Base-by-base conservation (phyloP, 768 basidiomycete genomes). In the Xanthoconium stramineum region DNA sequence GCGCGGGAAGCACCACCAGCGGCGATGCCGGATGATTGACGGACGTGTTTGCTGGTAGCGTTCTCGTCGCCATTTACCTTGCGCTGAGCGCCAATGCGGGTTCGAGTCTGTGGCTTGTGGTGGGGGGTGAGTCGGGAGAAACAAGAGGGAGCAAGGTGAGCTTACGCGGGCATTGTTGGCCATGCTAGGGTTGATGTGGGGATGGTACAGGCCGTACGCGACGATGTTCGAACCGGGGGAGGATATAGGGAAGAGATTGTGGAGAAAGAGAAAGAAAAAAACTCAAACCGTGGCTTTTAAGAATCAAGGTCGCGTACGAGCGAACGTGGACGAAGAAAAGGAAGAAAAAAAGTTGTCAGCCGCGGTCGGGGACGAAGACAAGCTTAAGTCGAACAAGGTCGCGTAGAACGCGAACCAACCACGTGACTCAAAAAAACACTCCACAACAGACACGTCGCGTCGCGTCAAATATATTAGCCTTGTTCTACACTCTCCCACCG, bases 31-130 rank as follows among this genome's bases (percentile, higher is more conserved):
- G 86, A 87, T 17, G 78, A 61, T 62, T 88, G 85, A 56, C 88
- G 85, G 36, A 78, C 66, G 65, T 89, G 85, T 72, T 77, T 83
- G 63, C 80, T 82, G 65, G 79, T 80, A 47, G 89, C 86, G 66
- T 92, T 91, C 76, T 91, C 90, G 69, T 91, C 90, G 58, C 75
- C 82, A 71, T 87, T 89, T 67, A 72, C 74, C 69, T 78, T 81
- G 64, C 89, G 87, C 69, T 85, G 84, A 61, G 81, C 74, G 61
- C 83, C 76, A 46, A 80, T 74, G 63, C 89, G 83, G 59, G 75
- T 74, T 65, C 89, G 86, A 74, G 85, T 77, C 54, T 87, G 83
- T 64, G 85, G 70, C 89, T 91, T 62, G 60, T 57, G 61, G 61
- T 39, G 37, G 44, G 3, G 50, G 37, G 53, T 62, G 15, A 52